These are phyloP conservation scores for Arbutus unedo DNA, from an alignment of 148 eudicot genomes.

Conservation along the genomic window DNA sequence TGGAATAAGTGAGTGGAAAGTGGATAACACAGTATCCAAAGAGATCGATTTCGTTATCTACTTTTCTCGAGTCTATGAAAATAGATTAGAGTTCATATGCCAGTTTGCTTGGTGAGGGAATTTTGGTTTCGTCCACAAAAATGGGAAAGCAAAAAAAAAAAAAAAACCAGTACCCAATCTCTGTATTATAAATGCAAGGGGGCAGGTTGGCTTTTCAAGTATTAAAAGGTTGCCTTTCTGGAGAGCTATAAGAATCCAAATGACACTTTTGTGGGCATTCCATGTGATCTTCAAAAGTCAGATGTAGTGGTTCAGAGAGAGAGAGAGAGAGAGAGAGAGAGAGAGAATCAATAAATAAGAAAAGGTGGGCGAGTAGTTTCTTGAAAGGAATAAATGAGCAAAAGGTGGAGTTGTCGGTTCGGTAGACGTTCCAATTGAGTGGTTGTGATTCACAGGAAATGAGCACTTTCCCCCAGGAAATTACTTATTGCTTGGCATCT, in stretches of 20 bases:
- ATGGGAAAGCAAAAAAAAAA: background rate
- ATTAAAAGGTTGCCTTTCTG: background rate
- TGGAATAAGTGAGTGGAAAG: background rate
- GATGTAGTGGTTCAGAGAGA: background rate
- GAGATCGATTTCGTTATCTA: background rate
- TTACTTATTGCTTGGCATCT: background rate
- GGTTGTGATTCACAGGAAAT: constrained; percentile 9
- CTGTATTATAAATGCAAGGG: background rate
- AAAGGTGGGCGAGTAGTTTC: constrained; percentile 8
- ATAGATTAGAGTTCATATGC: background rate
- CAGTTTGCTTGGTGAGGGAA: background rate
- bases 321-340: constrained; percentile 10
- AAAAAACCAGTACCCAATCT: background rate
- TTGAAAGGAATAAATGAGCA: constrained; percentile 6
- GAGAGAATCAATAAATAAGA: background rate
- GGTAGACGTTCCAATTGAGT: background rate
- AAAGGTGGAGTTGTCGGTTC: constrained; percentile 5
- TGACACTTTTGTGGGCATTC: background rate
- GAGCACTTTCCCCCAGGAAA: background rate
- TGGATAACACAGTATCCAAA: background rate
- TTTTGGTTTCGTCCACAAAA: background rate
- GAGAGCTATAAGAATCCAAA: background rate
- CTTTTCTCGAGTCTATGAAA: background rate
- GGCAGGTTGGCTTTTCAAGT: background rate
- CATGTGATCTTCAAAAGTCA: background rate